Evolutionary conservation across 108 stramenopile species (phyloP).

Genomic region (Cylindrotheca fusiformis): DNA sequence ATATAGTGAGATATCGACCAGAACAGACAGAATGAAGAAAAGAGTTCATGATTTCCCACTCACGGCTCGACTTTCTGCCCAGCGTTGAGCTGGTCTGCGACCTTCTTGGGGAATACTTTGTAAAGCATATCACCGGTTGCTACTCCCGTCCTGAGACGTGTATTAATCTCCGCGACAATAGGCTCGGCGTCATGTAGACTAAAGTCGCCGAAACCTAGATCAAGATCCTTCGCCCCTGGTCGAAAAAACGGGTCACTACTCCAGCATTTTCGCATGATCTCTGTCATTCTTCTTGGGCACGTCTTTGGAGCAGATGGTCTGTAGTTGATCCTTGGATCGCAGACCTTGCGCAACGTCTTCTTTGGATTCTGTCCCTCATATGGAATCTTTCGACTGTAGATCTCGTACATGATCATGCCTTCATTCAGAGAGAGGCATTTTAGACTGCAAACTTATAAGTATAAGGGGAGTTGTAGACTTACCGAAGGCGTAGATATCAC

Average conservation of each 20-base stretch:
- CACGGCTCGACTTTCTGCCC: slow-evolving; percentile 2
- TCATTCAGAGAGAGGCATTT: background rate
- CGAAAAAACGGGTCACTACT: slow-evolving; percentile 17
- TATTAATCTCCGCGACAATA: background rate
- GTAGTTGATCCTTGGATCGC: slow-evolving; percentile 29
- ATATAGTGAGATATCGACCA: background rate
- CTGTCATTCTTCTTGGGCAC: slow-evolving; percentile 14
- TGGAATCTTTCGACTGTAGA: slow-evolving; percentile 46
- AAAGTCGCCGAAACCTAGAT: slow-evolving; percentile 8
- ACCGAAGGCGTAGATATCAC: slow-evolving; percentile 59
- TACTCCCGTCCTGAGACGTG: slow-evolving; percentile 1
- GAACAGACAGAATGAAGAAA: background rate
- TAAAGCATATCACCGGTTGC: slow-evolving; percentile 10
- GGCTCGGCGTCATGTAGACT: slow-evolving; percentile 13
- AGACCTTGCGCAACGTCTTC: slow-evolving; percentile 21
- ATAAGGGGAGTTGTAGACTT: background rate
- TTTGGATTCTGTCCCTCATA: slow-evolving; percentile 44
- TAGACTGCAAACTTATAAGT: background rate
- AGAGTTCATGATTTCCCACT: background rate
- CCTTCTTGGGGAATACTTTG: slow-evolving; percentile 46
- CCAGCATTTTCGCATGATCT: slow-evolving; percentile 33
- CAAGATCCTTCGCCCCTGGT: slow-evolving; percentile 32
- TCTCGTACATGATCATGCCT: slow-evolving; percentile 60
- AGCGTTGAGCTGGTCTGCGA: slow-evolving; percentile 4
- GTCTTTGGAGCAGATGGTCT: slow-evolving; percentile 15